Evolutionary conservation across 441 rosid species (phyloP).

Genomic region (Viola pubescens): DNA sequence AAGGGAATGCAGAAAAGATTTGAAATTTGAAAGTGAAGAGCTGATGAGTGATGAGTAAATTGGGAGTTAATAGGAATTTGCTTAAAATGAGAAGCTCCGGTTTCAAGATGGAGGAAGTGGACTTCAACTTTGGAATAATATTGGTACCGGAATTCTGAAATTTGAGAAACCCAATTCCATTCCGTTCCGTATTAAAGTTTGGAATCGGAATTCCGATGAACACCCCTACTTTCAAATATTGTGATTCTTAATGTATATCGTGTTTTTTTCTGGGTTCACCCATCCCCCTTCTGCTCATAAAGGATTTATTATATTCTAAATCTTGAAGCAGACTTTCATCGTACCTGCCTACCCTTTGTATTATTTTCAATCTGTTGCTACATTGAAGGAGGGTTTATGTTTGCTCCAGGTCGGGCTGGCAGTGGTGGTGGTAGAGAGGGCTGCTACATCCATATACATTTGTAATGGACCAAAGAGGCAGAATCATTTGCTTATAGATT

Average conservation of each 20-base stretch:
- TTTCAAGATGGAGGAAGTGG: slow-evolving; percentile 12
- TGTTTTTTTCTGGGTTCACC: no score
- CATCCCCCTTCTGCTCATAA: background rate
- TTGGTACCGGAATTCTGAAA: no score
- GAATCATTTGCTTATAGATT: no score
- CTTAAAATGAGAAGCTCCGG: slow-evolving; percentile 12
- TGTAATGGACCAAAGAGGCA: slow-evolving; percentile 8
- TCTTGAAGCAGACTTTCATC: background rate
- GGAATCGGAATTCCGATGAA: no score
- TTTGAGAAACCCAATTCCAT: no score
- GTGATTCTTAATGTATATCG: background rate
- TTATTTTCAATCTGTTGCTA: background rate
- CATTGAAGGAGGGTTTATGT: slow-evolving; percentile 2
- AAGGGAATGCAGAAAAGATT: no score
- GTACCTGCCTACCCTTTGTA: background rate
- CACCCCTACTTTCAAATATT: background rate
- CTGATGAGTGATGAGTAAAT: no score
- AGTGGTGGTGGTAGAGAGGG: slow-evolving; percentile 91
- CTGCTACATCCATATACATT: slow-evolving; percentile 81
- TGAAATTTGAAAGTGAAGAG: no score
- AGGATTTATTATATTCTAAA: background rate
- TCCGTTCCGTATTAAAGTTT: no score
- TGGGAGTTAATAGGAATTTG: no score
- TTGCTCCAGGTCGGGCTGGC: slow-evolving; percentile 67
- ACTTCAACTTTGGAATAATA: background rate